Conservation (phyloP, 164 flowering plant species). For the Amborella trichopoda region DNA sequence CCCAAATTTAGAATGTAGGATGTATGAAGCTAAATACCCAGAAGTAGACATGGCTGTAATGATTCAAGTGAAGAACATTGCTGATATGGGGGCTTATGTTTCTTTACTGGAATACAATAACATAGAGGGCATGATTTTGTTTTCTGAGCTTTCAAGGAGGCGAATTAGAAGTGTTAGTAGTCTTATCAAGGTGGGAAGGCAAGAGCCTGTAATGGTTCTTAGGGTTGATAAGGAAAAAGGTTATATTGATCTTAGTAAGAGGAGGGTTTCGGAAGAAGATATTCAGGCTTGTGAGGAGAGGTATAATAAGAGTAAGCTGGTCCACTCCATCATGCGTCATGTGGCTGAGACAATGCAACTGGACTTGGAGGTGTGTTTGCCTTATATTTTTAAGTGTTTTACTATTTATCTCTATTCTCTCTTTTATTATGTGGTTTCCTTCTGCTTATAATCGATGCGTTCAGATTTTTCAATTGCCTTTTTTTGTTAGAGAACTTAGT, state of each 20-base stretch:
- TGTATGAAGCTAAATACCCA: slow-evolving; percentile 87
- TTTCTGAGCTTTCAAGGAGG: slow-evolving; percentile 93
- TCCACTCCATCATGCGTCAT: slow-evolving; percentile 92
- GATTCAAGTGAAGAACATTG: slow-evolving; percentile 92
- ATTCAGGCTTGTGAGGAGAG: slow-evolving; percentile 80
- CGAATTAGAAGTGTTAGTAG: slow-evolving; percentile 86
- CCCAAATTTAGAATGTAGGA: slow-evolving; percentile 82
- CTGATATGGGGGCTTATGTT: slow-evolving; percentile 91
- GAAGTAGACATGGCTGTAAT: slow-evolving; percentile 93
- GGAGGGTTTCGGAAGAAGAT: slow-evolving; percentile 86
- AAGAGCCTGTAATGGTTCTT: slow-evolving; percentile 91
- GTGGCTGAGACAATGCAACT: slow-evolving; percentile 72
- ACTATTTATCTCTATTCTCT: too few relatives aligned
- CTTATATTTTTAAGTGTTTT: too few relatives aligned
- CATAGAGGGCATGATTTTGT: slow-evolving; percentile 91
- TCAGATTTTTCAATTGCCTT: too few relatives aligned
- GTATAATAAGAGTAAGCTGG: slow-evolving; percentile 92
- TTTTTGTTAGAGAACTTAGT: too few relatives aligned
- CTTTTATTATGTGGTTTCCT: too few relatives aligned
- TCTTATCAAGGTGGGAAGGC: slow-evolving; percentile 79
- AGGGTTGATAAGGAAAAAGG: slow-evolving; percentile 89
- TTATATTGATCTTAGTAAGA: slow-evolving; percentile 79
- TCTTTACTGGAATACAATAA: slow-evolving; percentile 90
- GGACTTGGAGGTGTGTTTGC: slow-evolving; percentile 88
- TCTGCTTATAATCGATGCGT: too few relatives aligned